phyloP scores from a whole-genome alignment of 768 basidiomycete species.

The Lentinula aciculospora region DNA sequence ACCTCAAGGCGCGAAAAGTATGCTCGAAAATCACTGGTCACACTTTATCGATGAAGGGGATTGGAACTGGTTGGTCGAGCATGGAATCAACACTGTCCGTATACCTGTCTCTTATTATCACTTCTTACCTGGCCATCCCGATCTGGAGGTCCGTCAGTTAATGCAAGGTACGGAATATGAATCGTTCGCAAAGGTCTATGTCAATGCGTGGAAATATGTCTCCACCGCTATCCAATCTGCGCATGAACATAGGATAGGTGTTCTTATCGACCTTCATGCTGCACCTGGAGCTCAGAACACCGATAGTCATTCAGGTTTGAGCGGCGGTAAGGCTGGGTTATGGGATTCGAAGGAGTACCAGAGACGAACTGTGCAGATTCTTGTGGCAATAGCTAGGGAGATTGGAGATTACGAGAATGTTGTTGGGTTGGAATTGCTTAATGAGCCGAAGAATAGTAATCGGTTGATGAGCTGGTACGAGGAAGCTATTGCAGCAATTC shows the following conservation, averaged over 20 bases:
- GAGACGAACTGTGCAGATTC: conserved; percentile 38
- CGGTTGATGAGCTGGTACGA: conserved; percentile 60
- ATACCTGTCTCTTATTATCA: conserved; percentile 45
- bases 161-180: conserved; percentile 63
- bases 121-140: conserved; percentile 12
- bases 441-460: conserved; percentile 48
- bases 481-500: conserved; percentile 42
- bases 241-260: conserved; percentile 54
- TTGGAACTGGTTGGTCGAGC: conserved; percentile 52
- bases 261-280: conserved; percentile 74
- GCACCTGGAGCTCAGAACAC: conserved; percentile 73
- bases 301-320: conserved; percentile 63
- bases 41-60: conserved; percentile 62
- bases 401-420: conserved; percentile 41
- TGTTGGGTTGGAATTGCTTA: conserved; percentile 56
- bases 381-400: conserved; percentile 35
- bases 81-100: conserved; percentile 58
- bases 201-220: conserved; percentile 66
- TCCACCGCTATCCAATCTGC: conserved; percentile 52
- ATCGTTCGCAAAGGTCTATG: conserved; percentile 39
- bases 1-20: conserved; percentile 19
- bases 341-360: conserved; percentile 33
- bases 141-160: background rate
- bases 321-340: conserved; percentile 47
- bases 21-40: conserved; percentile 71